phyloP scores from a whole-genome alignment of 1,284 basidiomycete species.

The Spongispora temasekensis region DNA sequence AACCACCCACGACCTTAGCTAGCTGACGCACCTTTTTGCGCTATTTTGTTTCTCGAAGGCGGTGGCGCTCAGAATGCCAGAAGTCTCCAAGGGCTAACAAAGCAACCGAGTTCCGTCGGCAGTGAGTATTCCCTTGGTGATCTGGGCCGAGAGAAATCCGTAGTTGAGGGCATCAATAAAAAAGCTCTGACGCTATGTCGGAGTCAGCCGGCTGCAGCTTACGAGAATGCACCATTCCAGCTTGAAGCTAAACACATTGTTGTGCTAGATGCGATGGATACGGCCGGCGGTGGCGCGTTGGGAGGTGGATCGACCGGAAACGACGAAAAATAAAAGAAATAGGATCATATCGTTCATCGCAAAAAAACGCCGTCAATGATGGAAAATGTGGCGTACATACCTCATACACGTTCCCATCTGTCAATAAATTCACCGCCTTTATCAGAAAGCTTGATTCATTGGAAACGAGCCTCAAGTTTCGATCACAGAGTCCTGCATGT shows the following conservation, averaged over 20 bases:
- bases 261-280: slow-evolving; percentile 1
- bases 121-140: slow-evolving; percentile 19
- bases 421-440: slow-evolving; percentile 6
- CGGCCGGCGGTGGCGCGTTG: slow-evolving; percentile 18
- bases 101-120: slow-evolving; percentile 18
- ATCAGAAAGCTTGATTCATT: slow-evolving; percentile 14
- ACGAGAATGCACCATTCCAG: slow-evolving; percentile 16
- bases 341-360: slow-evolving; percentile 3
- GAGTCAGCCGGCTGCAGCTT: slow-evolving; percentile 14
- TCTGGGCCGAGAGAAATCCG: slow-evolving; percentile 13
- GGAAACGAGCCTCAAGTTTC: neutral
- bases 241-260: neutral
- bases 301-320: slow-evolving; percentile 20
- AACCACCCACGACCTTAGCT: neutral
- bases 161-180: slow-evolving; percentile 1
- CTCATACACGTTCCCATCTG: slow-evolving; percentile 8
- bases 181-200: slow-evolving; percentile 6
- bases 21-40: slow-evolving; percentile 3
- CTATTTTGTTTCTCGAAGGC: slow-evolving; percentile 16
- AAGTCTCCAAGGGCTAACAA: slow-evolving; percentile 15
- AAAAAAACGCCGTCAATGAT: slow-evolving; percentile 8
- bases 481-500: slow-evolving; percentile 24
- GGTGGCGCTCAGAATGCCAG: slow-evolving; percentile 7
- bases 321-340: neutral
- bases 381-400: slow-evolving; percentile 21